Evolutionary conservation across 139 green algal species (phyloP).

Genomic region (Nannochloris sp.): DNA sequence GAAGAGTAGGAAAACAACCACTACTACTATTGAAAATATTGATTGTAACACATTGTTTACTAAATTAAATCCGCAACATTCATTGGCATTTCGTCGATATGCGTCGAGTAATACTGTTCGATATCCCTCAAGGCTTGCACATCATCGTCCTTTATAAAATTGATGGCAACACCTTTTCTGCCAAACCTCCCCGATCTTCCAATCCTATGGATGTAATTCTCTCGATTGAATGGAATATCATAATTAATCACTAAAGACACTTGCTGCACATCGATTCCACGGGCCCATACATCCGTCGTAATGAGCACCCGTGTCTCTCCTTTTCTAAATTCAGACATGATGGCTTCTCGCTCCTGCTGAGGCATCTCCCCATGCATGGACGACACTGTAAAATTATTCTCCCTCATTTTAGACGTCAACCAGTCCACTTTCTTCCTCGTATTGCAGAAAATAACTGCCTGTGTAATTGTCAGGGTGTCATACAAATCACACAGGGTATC

Average conservation of each 20-base stretch:
- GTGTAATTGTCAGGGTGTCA: slow-evolving; percentile 98
- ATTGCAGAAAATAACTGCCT: slow-evolving; percentile 99
- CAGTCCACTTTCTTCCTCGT: slow-evolving; percentile 98
- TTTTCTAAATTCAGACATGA: slow-evolving; percentile 92
- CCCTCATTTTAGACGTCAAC: slow-evolving; percentile 93
- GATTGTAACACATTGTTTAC: not conserved
- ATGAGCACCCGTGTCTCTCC: slow-evolving; percentile 90
- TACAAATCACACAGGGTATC: slow-evolving; percentile 99
- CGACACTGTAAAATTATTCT: slow-evolving; percentile 97
- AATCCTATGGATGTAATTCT: slow-evolving; percentile 99
- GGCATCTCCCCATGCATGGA: slow-evolving; percentile 98
- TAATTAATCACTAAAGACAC: slow-evolving; percentile 99
- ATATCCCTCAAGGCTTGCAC: slow-evolving; percentile 92
- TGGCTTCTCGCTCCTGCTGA: slow-evolving; percentile 95
- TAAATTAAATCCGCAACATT: slow-evolving; percentile 86
- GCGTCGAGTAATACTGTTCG: slow-evolving; percentile 95
- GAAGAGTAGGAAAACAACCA: no score
- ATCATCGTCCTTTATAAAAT: slow-evolving; percentile 95
- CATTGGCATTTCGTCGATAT: slow-evolving; percentile 93
- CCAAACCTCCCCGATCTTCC: slow-evolving; percentile 85
- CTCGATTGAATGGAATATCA: slow-evolving; percentile 94
- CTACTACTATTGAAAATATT: not conserved
- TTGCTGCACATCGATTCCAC: slow-evolving; percentile 96
- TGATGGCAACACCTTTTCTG: slow-evolving; percentile 98
- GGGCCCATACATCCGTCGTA: slow-evolving; percentile 97